Base-by-base conservation (phyloP, 1,139 yeast species). In the Sugiyamaella xylanicola region DNA sequence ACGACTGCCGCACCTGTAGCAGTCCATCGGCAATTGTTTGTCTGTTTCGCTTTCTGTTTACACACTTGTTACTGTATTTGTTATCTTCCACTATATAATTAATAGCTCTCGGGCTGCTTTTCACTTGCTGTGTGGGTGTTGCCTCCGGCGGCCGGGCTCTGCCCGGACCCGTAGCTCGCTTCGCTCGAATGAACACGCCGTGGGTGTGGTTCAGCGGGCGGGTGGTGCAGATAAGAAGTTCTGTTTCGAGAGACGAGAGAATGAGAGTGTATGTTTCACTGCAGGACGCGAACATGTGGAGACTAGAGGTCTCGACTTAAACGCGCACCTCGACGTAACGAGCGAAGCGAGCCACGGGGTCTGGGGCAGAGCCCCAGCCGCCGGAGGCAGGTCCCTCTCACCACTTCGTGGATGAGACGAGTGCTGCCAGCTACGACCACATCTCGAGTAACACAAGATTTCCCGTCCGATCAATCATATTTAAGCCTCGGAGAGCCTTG, bases 291-390 rank as follows among this genome's bases (percentile, higher is more conserved):
- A n/a, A n/a, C n/a, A n/a, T n/a, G n/a, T n/a, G n/a, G n/a, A n/a
- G n/a, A n/a, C n/a, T n/a, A n/a, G n/a, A n/a, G n/a, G n/a, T n/a
- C n/a, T n/a, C n/a, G n/a, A n/a, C n/a, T n/a, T n/a, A n/a, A n/a
- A n/a, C 29, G 9, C 29, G 29, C 5, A 5, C 29, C 29, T 25
- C 5, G 29, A 5, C 29, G 9, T 36, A n/a, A 15, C 42, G 20
- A 15, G 42, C 42, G 42, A 37, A 37, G 42, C 42, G 42, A 37
- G 42, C 42, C 4, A 37, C 42, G 42, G 20, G 42, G 16, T 19
- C 19, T 16, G 42, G 42, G 20, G 19, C 20, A 16, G 42, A 16
- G 20, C 42, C 16, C 20, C 42, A 15, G 42, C 29, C 29, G 29
- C 42, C 42, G 19, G 42, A 37, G 42, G 43, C 43, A 39, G 22